Evolutionary conservation across 352 stramenopile species (phyloP), one percentile per base, ranked within the genome.

Genomic region (Globisporangium nagaii): DNA sequence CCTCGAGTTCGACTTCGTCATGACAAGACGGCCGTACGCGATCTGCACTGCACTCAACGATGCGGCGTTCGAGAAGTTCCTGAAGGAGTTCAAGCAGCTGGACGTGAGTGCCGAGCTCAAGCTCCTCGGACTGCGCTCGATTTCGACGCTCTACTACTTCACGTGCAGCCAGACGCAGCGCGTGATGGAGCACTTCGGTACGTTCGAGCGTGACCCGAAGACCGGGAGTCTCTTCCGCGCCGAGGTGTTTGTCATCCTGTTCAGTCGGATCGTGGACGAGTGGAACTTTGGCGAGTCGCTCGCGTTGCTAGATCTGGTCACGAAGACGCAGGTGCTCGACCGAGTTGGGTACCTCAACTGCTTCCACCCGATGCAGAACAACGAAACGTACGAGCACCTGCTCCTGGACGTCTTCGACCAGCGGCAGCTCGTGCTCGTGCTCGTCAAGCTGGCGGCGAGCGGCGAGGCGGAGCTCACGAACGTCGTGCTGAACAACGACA

Each of bases 31-130:
- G 13, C 80, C 80, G 19, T 84, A 79, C 27, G 32, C 63, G 25
- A 65, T 74, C 40, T 86, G 75, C 39, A 88, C 79, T 4, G 73
- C 80, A 3, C 62, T 90, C 6, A 84, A 60, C 34, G 80, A 90
- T 45, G 60, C 66, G 0, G 71, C 77, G 2, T 90, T 90, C 30
- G 80, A 90, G 32, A 73, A 88, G 30, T 86, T 88, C 22, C 42
- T 90, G 20, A 86, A 84, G 39, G 80, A 90, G 55, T 90, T 90
- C 64, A 90, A 88, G 58, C 69, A 81, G 44, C 60, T 90, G 6
- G 71, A 75, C 17, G 75, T 86, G 22, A 56, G 58, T 2, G 65
- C 72, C 6, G 78, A 88, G 56, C 74, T 83, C 56, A 88, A 90
- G 36, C 53, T 90, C 34, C 62, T 90, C 15, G 80, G 80, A 0